Conservation (phyloP, 192 early-diverging fungal species). For the Gryganskiella cystojenkinii region DNA sequence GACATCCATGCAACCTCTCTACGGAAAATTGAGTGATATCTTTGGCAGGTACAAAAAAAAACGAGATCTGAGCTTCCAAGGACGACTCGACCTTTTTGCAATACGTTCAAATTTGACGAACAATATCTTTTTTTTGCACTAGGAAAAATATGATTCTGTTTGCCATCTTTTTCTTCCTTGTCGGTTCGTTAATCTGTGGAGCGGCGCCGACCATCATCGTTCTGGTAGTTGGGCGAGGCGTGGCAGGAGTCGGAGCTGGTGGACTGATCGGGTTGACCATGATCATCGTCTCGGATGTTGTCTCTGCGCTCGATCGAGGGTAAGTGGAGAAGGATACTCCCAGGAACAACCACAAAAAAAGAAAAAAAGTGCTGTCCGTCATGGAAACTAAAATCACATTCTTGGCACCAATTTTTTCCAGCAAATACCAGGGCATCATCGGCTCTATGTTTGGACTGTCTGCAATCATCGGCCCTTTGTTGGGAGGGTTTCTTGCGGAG, state of each 20-base stretch:
- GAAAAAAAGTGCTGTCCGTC: not conserved
- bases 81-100: no score
- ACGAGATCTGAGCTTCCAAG: no score
- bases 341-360: no score
- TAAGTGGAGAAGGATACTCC: no score
- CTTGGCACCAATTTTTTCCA: not conserved
- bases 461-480: constrained; percentile 55
- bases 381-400: not conserved
- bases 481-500: constrained; percentile 55
- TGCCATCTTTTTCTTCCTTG: constrained; percentile 45
- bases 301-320: constrained; percentile 65
- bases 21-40: constrained; percentile 85
- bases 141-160: constrained; percentile 39
- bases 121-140: constrained; percentile 13
- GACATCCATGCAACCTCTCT: constrained; percentile 81
- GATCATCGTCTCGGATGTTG: constrained; percentile 71
- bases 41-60: constrained; percentile 69
- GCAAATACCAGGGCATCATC: constrained; percentile 66
- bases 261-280: constrained; percentile 68
- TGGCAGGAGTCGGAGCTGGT: constrained; percentile 67
- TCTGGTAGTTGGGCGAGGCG: constrained; percentile 64
- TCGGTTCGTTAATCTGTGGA: constrained; percentile 49
- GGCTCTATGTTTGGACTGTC: constrained; percentile 65
- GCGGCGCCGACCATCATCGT: constrained; percentile 44
- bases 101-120: no score